phyloP scores from a whole-genome alignment of 2,329 filamentous ascomycete species.

The Mycogone perniciosa region DNA sequence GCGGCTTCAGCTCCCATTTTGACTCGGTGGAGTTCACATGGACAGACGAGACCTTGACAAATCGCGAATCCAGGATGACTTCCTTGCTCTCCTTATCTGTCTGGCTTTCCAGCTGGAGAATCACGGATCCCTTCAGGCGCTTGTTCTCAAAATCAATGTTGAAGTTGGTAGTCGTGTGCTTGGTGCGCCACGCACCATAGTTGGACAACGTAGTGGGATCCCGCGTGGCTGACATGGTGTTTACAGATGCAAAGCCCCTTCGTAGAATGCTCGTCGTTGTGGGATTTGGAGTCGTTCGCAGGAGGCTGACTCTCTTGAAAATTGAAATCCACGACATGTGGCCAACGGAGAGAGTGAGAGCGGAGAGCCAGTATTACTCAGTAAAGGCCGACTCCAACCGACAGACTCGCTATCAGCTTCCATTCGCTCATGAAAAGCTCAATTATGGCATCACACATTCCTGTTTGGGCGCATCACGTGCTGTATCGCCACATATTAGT shows the following conservation, averaged over 20 bases:
- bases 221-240: slow-evolving; percentile 37
- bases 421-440: too few species aligned
- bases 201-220: slow-evolving; percentile 91
- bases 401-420: too few species aligned
- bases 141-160: slow-evolving; percentile 78
- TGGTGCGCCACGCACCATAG: slow-evolving; percentile 80
- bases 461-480: too few species aligned
- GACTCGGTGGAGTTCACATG: slow-evolving; percentile 58
- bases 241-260: slow-evolving; percentile 25
- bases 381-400: too few species aligned
- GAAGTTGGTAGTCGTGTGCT: slow-evolving; percentile 75
- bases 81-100: slow-evolving; percentile 67
- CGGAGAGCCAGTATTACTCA: neutral
- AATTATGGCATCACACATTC: too few species aligned
- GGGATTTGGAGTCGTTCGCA: slow-evolving; percentile 4
- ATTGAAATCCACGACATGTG: slow-evolving; percentile 18
- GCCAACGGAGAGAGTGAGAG: neutral
- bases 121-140: slow-evolving; percentile 68
- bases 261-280: slow-evolving; percentile 2
- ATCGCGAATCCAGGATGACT: slow-evolving; percentile 84
- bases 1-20: slow-evolving; percentile 64
- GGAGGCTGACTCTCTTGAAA: slow-evolving; percentile 14
- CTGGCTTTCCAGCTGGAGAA: slow-evolving; percentile 69
- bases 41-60: slow-evolving; percentile 66
- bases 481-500: too few species aligned